Base-by-base conservation (phyloP, 2,329 filamentous ascomycete genomes). In the Drechslerella coelobrocha region DNA sequence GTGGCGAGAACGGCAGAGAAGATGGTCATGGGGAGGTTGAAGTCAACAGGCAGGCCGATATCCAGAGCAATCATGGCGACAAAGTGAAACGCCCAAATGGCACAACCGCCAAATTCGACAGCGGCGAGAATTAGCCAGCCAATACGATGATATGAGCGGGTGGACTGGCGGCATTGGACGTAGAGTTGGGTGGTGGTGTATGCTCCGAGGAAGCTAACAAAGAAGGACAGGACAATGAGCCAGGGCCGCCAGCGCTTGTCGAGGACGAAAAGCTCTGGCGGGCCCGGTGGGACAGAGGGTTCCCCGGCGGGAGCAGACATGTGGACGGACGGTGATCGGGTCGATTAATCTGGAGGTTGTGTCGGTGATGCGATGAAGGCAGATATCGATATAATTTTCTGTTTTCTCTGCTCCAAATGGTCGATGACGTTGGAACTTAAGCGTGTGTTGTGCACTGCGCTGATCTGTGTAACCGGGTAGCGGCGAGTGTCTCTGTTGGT, bases 81-180 rank as follows among this genome's bases (percentile, higher is more conserved):
- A 17, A 72, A 72, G 51, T 72, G 68, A 27, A 66, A 72, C 0
- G 68, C 60, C 68, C 68, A 72, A n/a, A 72, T 72, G 6, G 68
- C 68, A 31, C 68, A 72, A 7, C 68, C 68, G 12, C 68, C 68
- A 47, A 72, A 72, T 27, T 65, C 60, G 31, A 72, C 29, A 19
- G 68, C 60, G 26, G 61, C 68, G 24, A 72, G 68, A 17, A 66
- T 34, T n/a, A 72, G 23, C 68, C 68, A 72, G 31, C 61, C 54
- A 8, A 66, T 56, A 2, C 68, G 53, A 19, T 66, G 55, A 37
- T 41, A 43, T 7, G 68, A 60, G 37, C 41, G 50, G 31, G 68
- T 65, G 23, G 68, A 72, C 19, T 61, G 68, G 39, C 68, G 60
- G 45, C 61, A 72, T 56, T 72, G 68, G 14, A 66, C 54, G 39